A percentile compares a stretch with the other conserved stretches of the same genome.
Conservation (phyloP, 2,329 filamentous ascomycete species). For the Ploettnerulaceae sp. region DNA sequence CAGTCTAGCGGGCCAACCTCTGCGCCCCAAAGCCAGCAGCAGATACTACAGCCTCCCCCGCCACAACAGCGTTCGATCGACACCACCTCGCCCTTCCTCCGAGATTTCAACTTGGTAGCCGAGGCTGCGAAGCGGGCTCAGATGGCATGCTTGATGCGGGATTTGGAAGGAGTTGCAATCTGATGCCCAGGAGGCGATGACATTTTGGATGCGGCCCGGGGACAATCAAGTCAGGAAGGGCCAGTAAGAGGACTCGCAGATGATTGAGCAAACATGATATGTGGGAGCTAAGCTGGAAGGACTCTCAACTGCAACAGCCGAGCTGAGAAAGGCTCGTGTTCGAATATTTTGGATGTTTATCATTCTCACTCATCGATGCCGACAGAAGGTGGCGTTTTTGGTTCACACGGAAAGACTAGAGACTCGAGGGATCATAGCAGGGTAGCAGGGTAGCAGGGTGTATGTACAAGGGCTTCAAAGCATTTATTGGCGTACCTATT, state of each 20-base stretch:
- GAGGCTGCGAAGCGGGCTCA: slow-evolving; percentile 92
- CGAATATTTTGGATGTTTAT: neutral
- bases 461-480: neutral
- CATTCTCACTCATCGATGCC: neutral
- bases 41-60: slow-evolving; percentile 17
- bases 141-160: slow-evolving; percentile 81
- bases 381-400: too few relatives aligned
- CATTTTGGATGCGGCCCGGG: too few relatives aligned
- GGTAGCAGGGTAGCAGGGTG: neutral
- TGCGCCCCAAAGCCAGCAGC: slow-evolving; percentile 20
- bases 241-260: neutral
- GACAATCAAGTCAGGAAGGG: too few relatives aligned
- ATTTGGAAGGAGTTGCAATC: slow-evolving; percentile 57
- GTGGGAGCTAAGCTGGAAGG: neutral
- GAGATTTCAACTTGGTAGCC: slow-evolving; percentile 79
- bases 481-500: too few relatives aligned
- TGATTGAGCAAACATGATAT: neutral
- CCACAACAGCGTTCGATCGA: slow-evolving; percentile 38
- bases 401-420: slow-evolving; percentile 5
- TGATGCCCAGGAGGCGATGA: slow-evolving; percentile 9
- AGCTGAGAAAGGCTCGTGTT: neutral
- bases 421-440: neutral
- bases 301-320: neutral
- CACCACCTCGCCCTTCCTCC: slow-evolving; percentile 60
- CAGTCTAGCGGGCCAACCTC: slow-evolving; percentile 19